Base-by-base conservation (phyloP, 805 yeast species). In the Hanseniaspora clermontiae region DNA sequence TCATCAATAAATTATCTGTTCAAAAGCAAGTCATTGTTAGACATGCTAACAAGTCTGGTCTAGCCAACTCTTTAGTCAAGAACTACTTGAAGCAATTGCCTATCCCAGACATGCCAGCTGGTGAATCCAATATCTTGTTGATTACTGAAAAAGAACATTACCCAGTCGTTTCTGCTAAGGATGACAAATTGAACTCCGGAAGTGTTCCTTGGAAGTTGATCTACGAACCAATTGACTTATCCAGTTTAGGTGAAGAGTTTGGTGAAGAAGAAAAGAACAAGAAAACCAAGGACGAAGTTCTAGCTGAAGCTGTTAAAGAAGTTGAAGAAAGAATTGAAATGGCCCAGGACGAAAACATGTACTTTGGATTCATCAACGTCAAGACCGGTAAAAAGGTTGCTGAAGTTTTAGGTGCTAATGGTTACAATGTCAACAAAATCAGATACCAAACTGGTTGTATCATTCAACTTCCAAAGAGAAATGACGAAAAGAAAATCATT, bases 361-460 rank as follows among this genome's bases (percentile, higher is more conserved):
- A 71, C 43, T 72, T 71, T 49, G 93, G 82, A 14, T 86, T 80
- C 78, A 70, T 84, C 59, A 83, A 84, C 77, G 70, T 80, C 42
- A 68, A 77, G 43, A 74, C 78, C 57, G 69, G 80, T 14, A 65
- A 69, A 31, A 66, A 66, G 47, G 83, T 84, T 68, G 77, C 83
- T 58, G 78, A 75, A 66, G 73, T 87, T 54, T 78, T 88, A 60
- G 96, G 96, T 9, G 81, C 87, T 15, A 83, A 79, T 61, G 96
- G 96, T 49, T 70, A 81, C 38, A 80, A 78, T 59, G 74, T 87
- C 65, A 80, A 77, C 63, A 70, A 71, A 60, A 75, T 87, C 58
- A 81, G 93, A 72, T 71, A 72, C 31, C 71, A 75, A 58, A 73
- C 84, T 20, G 79, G 78, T 19, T 74, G 84, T 40, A 74, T 78